phyloP scores from a whole-genome alignment of 2,329 filamentous ascomycete genomes.

The Talaromyces sp. region DNA sequence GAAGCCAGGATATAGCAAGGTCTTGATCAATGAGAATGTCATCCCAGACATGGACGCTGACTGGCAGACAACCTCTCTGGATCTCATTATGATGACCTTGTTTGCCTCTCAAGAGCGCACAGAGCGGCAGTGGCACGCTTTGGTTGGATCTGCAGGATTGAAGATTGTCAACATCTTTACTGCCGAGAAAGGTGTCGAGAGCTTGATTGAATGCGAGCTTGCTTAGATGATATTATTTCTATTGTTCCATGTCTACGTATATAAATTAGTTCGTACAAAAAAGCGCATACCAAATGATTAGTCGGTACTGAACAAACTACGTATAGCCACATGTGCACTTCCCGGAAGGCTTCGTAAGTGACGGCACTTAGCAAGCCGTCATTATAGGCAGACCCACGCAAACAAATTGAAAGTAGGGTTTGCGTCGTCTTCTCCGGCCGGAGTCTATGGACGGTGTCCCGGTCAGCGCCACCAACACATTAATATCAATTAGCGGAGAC shows the following conservation, averaged over 20 bases:
- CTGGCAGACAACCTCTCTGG: conserved; percentile 40
- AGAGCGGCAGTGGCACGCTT: conserved; percentile 16
- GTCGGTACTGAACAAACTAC: no score
- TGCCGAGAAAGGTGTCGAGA: conserved; percentile 17
- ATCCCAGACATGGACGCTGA: conserved; percentile 32
- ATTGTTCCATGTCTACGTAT: neutral
- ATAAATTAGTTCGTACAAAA: neutral
- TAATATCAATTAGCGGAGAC: neutral
- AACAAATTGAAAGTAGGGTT: neutral
- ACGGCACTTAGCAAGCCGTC: neutral
- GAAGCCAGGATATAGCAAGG: conserved; percentile 31
- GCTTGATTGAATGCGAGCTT: conserved; percentile 21
- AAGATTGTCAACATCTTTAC: conserved; percentile 30
- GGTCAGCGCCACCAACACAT: neutral
- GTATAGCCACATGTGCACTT: neutral
- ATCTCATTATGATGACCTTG: conserved; percentile 20
- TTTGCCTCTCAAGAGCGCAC: conserved; percentile 20
- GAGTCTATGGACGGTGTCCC: neutral
- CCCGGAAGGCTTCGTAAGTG: neutral
- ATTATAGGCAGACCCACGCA: neutral
- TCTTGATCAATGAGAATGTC: conserved; percentile 35
- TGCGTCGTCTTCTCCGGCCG: neutral
- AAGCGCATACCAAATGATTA: neutral
- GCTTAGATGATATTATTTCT: neutral
- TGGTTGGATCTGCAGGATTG: conserved; percentile 25